Evolutionary conservation across 2,329 filamentous ascomycete species (phyloP), one percentile per base, ranked within the genome.

Genomic region (Claviceps quebecensis): DNA sequence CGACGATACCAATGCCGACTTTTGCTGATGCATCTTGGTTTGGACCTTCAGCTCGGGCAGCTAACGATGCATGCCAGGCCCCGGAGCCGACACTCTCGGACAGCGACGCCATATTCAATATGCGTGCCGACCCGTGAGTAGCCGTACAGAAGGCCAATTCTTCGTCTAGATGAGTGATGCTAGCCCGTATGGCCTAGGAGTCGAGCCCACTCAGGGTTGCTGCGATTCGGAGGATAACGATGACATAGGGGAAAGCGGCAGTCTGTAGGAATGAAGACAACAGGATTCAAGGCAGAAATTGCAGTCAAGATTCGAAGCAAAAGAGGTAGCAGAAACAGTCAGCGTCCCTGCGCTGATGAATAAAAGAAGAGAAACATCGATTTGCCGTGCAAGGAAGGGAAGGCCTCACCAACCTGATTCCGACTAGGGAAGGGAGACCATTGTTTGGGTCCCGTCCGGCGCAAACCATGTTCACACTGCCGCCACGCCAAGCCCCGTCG

Each of bases 1-100:
- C 65, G 41, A 65, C 56, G 14, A 69, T 62, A 2, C 67, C 67
- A 2, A 68, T 64, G 6, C 67, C 67, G 65, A 74, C 61, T 65
- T 72, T 61, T 63, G 75, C 57, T 59, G 75, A 53, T 61, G 75
- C 61, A 9, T 48, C 53, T 36, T 16, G 11, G 23, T 26, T 41
- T 40, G 22, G 3, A 13, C 8, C 17, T 14, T 38, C 26, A 5
- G 57, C 51, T 19, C 54, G 53, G 37, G 51, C 17, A 38, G 47
- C 19, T 3, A 40, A 13, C 8, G 34, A 36, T 11, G 37, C 36
- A 17, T 37, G 39, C 52, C 52, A 50, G 29, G 45, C 5, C 22
- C n/a, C 38, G 9, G 38, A 8, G n/a, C 44, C 48, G 19, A 29
- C 40, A 40, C 39, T 46, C 11, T 22, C 52, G 5, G 36, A 45